phyloP scores from a whole-genome alignment of 2,329 filamentous ascomycete species.

The Cladobotryum protrusum region DNA sequence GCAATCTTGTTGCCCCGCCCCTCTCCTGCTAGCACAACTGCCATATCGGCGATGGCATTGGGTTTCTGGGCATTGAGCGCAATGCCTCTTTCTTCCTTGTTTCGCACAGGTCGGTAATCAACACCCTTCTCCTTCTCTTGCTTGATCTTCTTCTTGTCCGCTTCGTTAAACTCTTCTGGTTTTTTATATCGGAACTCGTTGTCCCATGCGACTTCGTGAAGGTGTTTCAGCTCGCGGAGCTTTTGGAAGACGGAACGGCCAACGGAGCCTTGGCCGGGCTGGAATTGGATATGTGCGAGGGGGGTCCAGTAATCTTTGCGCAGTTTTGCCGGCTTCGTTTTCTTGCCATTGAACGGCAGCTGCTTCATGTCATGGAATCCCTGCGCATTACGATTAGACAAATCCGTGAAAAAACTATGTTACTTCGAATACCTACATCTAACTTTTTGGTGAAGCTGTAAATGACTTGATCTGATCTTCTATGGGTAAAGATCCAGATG shows the following conservation, averaged over 20 bases:
- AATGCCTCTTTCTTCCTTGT: conserved; percentile 39
- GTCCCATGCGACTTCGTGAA: conserved; percentile 58
- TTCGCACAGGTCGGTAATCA: conserved; percentile 29
- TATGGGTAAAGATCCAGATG: conserved; percentile 51
- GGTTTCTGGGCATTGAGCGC: conserved; percentile 54
- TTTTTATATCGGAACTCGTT: conserved; percentile 39
- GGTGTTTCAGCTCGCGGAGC: conserved; percentile 56
- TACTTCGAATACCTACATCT: conserved; percentile 32
- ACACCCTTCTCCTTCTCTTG: conserved; percentile 24
- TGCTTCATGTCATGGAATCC: conserved; percentile 45
- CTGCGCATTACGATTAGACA: conserved; percentile 18
- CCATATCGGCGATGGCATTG: conserved; percentile 59
- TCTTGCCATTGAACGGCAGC: conserved; percentile 62
- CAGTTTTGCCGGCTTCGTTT: conserved; percentile 55
- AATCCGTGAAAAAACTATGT: too few species aligned
- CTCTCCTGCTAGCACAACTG: conserved; percentile 47
- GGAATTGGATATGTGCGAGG: conserved; percentile 54
- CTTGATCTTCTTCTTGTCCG: conserved; percentile 28
- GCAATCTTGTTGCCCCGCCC: conserved; percentile 47
- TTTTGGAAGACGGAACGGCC: conserved; percentile 57
- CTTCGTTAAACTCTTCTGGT: conserved; percentile 27
- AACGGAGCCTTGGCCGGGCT: conserved; percentile 42
- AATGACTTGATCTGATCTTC: conserved; percentile 44
- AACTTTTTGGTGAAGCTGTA: conserved; percentile 44
- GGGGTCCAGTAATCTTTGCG: conserved; percentile 63